Percentiles rank a stretch among this genome's conserved stretches.
These are phyloP conservation scores for Cladosporium halotolerans DNA, from an alignment of 2,329 filamentous ascomycete genomes.

Conservation along the genomic window DNA sequence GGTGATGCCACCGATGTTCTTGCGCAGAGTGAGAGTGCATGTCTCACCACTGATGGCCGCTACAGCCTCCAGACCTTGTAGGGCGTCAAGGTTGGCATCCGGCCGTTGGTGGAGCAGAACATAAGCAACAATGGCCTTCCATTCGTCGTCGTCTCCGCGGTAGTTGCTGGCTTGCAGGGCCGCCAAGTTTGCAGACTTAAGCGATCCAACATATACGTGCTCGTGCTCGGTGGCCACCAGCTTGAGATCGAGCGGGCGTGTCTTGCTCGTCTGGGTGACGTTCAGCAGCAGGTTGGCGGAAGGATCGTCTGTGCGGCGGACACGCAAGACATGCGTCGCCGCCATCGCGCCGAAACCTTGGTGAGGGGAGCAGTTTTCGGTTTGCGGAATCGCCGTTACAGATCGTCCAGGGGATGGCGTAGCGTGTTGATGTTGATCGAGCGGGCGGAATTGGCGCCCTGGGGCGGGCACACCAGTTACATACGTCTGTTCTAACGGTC, in stretches of 20 bases:
- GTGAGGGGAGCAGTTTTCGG: conserved; percentile 4
- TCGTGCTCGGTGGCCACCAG: conserved; percentile 63
- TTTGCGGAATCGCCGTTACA: conserved; percentile 12
- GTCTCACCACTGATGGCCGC: conserved; percentile 50
- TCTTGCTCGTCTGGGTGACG: conserved; percentile 45
- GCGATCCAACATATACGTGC: conserved; percentile 53
- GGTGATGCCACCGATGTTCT: conserved; percentile 62
- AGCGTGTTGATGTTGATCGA: no score
- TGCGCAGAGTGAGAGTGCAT: conserved; percentile 59
- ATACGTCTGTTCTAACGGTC: no score
- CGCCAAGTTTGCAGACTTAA: conserved; percentile 52
- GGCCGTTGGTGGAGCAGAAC: conserved; percentile 46
- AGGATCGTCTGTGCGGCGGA: conserved; percentile 45
- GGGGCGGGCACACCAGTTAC: no score
- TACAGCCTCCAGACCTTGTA: conserved; percentile 51
- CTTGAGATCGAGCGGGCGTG: conserved; percentile 56
- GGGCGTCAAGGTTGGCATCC: conserved; percentile 27
- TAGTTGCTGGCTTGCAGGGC: conserved; percentile 50
- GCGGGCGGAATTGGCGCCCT: no score
- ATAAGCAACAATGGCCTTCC: conserved; percentile 55
- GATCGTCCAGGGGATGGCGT: background rate
- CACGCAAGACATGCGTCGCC: conserved; percentile 45
- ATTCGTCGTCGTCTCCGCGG: conserved; percentile 57
- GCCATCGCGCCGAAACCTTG: conserved; percentile 15
- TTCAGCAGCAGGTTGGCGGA: conserved; percentile 52